Evolutionary conservation across 345 rosid species (phyloP), one percentile per base, ranked within the genome.

Genomic region (Lepidium didymum): DNA sequence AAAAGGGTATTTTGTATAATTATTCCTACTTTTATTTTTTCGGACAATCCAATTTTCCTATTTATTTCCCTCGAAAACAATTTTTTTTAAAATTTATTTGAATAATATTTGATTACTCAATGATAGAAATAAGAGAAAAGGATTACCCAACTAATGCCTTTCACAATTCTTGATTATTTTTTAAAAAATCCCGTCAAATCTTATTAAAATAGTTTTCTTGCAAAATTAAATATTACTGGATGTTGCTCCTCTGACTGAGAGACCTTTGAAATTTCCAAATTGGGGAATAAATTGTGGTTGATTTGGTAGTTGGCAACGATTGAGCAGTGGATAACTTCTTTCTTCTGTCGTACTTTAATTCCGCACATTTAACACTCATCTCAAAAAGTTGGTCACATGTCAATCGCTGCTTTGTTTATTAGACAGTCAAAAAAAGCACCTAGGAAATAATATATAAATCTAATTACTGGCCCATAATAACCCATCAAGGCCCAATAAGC

Each of bases 401-500:
- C 35, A 41, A 51, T 29, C 23, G 1, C 10, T 8, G 13, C 8
- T 59, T 58, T 47, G 10, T 0, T 18, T 53, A 13, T 18, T 53
- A 8, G 7, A 35, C 16, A 50, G 59, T 64, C 60, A 52, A 66
- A 33, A 42, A 42, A 23, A 33, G 18, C 35, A 13, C 16, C 42
- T 4, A 42, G 19, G 42, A 38, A 68, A 10, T 61, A 18, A 21
- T 44, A 21, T 15, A 14, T 13, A n/a, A 23, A 19, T 14, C 37
- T 4, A 21, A 7, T 8, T 42, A 11, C 7, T 31, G 4, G 45
- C 55, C 61, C 67, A 34, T 10, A 10, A 21, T 70, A 11, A 35
- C 49, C 38, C 56, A 70, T 52, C 0, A 53, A 42, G 46, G 68
- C 75, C 75, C 62, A 70, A 34, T 53, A 62, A 42, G 2, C 7